Conservation (phyloP, 2,329 filamentous ascomycete species). For the Fusarium bulbicola region DNA sequence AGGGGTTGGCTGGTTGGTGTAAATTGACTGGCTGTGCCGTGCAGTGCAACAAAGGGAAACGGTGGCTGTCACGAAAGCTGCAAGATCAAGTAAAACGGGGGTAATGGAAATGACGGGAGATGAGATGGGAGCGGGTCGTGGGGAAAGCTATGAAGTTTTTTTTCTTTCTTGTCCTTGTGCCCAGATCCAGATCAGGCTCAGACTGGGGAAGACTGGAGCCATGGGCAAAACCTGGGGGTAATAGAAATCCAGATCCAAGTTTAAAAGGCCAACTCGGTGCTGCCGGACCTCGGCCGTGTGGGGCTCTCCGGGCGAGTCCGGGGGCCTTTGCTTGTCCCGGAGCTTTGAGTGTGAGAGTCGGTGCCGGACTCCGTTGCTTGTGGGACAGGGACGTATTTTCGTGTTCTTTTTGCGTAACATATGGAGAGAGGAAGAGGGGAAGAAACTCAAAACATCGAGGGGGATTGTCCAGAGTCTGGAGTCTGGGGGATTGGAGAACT, state of each 20-base stretch:
- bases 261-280: constrained; percentile 32
- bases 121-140: constrained; percentile 24
- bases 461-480: constrained; percentile 12
- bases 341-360: constrained; percentile 16
- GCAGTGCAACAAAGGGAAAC: constrained; percentile 29
- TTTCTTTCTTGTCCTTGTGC: constrained; percentile 15
- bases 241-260: constrained; percentile 44
- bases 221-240: constrained; percentile 47
- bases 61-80: constrained; percentile 44
- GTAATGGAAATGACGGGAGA: constrained; percentile 42
- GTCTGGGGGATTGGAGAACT: constrained; percentile 32
- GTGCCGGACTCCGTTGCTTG: constrained; percentile 31
- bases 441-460: constrained; percentile 2
- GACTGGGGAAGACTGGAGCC: constrained; percentile 34
- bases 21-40: constrained; percentile 18
- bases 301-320: constrained; percentile 39
- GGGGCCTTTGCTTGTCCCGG: constrained; percentile 27
- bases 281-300: constrained; percentile 39
- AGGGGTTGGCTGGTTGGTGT: constrained; percentile 29
- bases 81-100: constrained; percentile 52
- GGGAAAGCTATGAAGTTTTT: constrained; percentile 32
- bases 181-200: constrained; percentile 15
- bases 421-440: neutral
- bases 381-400: constrained; percentile 5
- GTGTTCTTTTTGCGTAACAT: constrained; percentile 5